Percentiles rank a stretch among this genome's conserved stretches.
Evolutionary conservation across 495 filamentous ascomycete species (phyloP).

Genomic region (Xanthoparmelia taractica): DNA sequence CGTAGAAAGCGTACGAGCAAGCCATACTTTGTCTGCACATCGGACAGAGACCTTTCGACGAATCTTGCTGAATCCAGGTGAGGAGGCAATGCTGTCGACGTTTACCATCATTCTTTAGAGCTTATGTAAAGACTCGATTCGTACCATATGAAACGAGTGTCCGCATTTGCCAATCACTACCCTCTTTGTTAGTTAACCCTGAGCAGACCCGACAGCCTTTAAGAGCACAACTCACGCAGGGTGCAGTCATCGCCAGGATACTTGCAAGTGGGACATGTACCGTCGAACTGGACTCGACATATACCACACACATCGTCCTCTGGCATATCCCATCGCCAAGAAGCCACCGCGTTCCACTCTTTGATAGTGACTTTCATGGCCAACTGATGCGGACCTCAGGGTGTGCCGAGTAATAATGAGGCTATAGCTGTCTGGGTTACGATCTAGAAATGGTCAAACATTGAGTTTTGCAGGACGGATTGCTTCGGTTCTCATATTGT

Average conservation of each 20-base stretch:
- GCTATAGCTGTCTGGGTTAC: not conserved
- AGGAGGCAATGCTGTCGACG: constrained; percentile 75
- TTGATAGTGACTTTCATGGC: constrained; percentile 91
- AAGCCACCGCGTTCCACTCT: constrained; percentile 86
- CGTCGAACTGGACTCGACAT: constrained; percentile 95
- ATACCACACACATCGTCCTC: constrained; percentile 98
- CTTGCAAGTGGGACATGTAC: constrained; percentile 95
- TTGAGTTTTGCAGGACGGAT: not conserved
- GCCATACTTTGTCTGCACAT: constrained; percentile 93
- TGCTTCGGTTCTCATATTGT: no score
- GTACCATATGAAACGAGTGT: constrained; percentile 95
- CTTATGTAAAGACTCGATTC: constrained; percentile 13
- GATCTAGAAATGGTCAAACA: no score
- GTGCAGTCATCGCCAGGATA: constrained; percentile 95
- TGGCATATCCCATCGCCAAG: constrained; percentile 96
- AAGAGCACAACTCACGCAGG: constrained; percentile 51
- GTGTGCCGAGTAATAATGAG: not conserved
- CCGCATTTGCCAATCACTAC: constrained; percentile 91
- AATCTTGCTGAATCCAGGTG: constrained; percentile 92
- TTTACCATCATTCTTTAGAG: constrained; percentile 19
- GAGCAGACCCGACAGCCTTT: not conserved
- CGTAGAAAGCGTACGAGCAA: constrained; percentile 6
- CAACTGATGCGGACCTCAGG: not conserved
- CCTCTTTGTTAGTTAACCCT: constrained; percentile 2
- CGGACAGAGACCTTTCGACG: constrained; percentile 86